Evolutionary conservation across 2,329 filamentous ascomycete genomes (phyloP), one percentile per base, ranked within the genome.

Genomic region (Alternaria consortialis): DNA sequence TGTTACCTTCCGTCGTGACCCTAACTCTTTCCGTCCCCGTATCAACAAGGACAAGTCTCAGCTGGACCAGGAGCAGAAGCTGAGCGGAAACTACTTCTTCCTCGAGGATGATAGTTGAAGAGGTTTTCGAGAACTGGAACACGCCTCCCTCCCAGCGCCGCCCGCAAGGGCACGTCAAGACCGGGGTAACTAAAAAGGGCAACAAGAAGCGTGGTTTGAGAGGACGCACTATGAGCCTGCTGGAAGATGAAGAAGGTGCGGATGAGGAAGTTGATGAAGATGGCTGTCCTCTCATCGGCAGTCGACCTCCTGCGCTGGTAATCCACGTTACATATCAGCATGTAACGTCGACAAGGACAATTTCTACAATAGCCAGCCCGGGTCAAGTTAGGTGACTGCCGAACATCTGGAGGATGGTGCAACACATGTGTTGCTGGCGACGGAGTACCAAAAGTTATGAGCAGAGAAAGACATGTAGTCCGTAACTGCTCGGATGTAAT

Each of bases 21-120:
- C 96, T 65, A 93, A 90, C 83, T 97, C 95, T 76, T 99, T 88
- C 87, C 90, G 95, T 64, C 95, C 96, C 65, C 93, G 96, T 83
- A 99, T 99, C 86, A 99, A 99, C 88, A 99, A 99, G 87, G 84
- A 88, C 76, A 90, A 94, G 81, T 95, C 91, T 77, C 95, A 99
- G 84, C 87, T 98, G 71, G 95, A 99, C 81, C 94, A 97, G 80
- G 95, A 98, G 79, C 95, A 99, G 86, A 99, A 99, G 86, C 73
- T 93, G 74, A 83, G 82, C 68, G 96, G 96, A 73, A 98, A 98
- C 84, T 99, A 91, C 84, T 97, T 97, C 90, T 98, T 98, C 91
- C 81, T 98, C 80, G 94, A 98, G 80, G 94, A 97, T 76, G 86
- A 89, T 77, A 86, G 83, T 82, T 90, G 84, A 89, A 92, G 84